Base-by-base conservation (phyloP, 805 yeast species). In the Saccharomycopsis oosterbeekiorum region DNA sequence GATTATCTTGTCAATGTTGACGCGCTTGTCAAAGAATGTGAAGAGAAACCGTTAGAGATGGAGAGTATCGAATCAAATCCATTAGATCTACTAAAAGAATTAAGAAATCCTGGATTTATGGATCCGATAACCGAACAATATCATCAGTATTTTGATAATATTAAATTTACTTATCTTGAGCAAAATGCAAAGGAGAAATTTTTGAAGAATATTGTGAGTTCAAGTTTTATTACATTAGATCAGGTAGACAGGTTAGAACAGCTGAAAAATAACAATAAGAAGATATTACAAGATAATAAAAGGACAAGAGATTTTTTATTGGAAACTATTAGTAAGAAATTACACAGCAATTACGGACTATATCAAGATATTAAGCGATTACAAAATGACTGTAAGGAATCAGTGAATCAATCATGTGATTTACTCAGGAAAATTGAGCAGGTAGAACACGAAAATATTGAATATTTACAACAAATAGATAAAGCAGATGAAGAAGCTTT, bases 151-250 rank as follows among this genome's bases (percentile, higher is more conserved):
- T 64, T 64, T 47, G 56, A 63, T 11, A 64, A 64, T 50, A 37
- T 64, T 2, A 64, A 64, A 51, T 64, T 64, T 43, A 62, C 63
- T 4, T 64, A 64, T 36, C 42, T 64, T 37, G 66, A 64, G 39
- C 66, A 64, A 29, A 59, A 50, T 24, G 56, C 65, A 21, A 64
- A 64, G 37, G 65, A 62, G 36, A 64, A 64, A 47, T 64, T 64
- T 40, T 42, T 64, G 11, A 37, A 60, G 4, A 59, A 64, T 19
- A 36, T 64, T 11, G 59, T 62, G 24, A 55, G 54, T 47, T 60
- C 65, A 15, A 50, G 51, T n/a, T 62, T 62, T 41, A 62, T 64
- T 19, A 58, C 59, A 14, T 19, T 59, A n/a, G 51, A 60, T 11
- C 62, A 64, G 36, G 40, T 64, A 0, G 65, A 61, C 19, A 9